A percentile compares a stretch with the other conserved stretches of the same genome.
Conservation (phyloP, 306 rosid genomes). For the Corylus americana region DNA sequence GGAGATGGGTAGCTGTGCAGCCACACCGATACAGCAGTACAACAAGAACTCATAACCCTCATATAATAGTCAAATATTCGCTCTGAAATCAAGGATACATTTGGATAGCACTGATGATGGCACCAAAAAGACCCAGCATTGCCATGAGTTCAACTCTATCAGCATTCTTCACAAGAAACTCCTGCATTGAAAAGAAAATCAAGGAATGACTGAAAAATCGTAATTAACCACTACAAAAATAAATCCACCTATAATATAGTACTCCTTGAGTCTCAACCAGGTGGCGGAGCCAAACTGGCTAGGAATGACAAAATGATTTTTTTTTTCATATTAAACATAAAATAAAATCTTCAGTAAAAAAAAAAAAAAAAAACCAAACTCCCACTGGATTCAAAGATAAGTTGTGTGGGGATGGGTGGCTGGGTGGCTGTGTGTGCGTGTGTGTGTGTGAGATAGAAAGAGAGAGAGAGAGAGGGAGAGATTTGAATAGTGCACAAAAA, state of each 20-base stretch:
- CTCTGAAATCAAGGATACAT: conserved; percentile 72
- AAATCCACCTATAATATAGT: neutral
- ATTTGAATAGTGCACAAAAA: neutral
- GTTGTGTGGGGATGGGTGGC: neutral
- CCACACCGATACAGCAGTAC: neutral
- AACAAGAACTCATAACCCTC: conserved; percentile 10
- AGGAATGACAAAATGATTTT: neutral
- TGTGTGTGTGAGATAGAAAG: too few relatives aligned
- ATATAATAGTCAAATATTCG: conserved; percentile 7
- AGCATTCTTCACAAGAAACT: conserved; percentile 81
- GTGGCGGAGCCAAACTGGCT: neutral
- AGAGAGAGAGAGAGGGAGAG: neutral
- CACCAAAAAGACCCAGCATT: conserved; percentile 78
- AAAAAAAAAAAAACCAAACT: neutral
- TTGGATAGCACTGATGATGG: conserved; percentile 84
- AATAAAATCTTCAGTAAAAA: neutral
- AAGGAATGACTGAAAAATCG: neutral
- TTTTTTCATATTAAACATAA: neutral
- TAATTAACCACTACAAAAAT: neutral
- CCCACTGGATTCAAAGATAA: neutral
- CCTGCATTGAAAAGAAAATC: conserved; percentile 51
- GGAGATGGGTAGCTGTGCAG: too few relatives aligned
- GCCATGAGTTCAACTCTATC: conserved; percentile 90
- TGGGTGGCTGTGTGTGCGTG: too few relatives aligned
- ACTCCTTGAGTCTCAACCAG: neutral